phyloP scores from a whole-genome alignment of 176 grass and related monocot species.

The Cenchrus fungigraminus region DNA sequence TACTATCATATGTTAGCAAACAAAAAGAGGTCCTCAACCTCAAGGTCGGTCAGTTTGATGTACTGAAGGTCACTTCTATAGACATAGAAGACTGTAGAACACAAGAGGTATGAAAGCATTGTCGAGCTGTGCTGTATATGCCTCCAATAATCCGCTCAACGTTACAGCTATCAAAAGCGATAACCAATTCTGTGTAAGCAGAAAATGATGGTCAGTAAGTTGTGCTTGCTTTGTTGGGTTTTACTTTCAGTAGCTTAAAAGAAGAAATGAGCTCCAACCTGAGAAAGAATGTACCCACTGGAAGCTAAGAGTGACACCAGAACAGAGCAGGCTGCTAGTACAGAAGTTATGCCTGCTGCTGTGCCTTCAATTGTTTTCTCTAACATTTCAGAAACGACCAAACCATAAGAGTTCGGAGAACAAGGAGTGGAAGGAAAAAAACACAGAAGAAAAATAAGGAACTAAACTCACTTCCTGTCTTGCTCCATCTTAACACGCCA shows the following conservation, averaged over 20 bases:
- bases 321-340: conserved; percentile 75
- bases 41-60: conserved; percentile 27
- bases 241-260: background rate
- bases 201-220: conserved; percentile 29
- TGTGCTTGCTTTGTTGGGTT: background rate
- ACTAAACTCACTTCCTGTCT: conserved; percentile 79
- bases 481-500: conserved; percentile 92
- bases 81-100: conserved; percentile 92
- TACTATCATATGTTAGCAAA: conserved; percentile 24
- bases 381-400: conserved; percentile 15
- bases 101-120: conserved; percentile 97
- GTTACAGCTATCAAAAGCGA: conserved; percentile 85
- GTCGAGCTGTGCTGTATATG: conserved; percentile 88
- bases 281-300: conserved; percentile 82
- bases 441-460: conserved; percentile 14
- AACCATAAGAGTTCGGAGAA: conserved; percentile 3
- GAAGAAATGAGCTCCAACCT: conserved; percentile 52
- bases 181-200: conserved; percentile 75
- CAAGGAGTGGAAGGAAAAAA: background rate
- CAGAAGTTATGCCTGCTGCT: conserved; percentile 92
- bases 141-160: conserved; percentile 79
- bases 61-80: conserved; percentile 48
- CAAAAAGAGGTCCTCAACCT: conserved; percentile 34
- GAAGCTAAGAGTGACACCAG: conserved; percentile 84
- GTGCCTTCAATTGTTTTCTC: conserved; percentile 99